Base-by-base conservation (phyloP, 805 yeast genomes). In the Myxozyma neglecta region DNA sequence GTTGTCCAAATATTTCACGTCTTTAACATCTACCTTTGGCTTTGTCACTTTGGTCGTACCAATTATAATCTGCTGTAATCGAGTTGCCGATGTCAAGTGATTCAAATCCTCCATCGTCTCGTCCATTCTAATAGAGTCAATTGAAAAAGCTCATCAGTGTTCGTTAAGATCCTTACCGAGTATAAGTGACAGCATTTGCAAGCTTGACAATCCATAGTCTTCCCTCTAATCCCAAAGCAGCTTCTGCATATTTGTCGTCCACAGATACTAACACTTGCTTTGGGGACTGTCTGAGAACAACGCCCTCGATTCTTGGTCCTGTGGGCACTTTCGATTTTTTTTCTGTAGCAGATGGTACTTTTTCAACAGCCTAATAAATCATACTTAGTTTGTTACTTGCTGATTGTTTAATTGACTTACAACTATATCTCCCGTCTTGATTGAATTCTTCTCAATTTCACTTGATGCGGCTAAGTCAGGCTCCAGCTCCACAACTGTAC, bases 181-280 rank as follows among this genome's bases (percentile, higher is more conserved):
- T 70, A 59, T 74, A 77, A 0, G 79, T 76, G 5, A 70, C 70
- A 2, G 73, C 60, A 57, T 77, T 75, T 37, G 84, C 79, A 36
- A 87, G 73, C 69, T 87, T 84, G 13, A 85, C 86, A 1, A 92
- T 70, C 89, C 93, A 89, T 55, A 87, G 72, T 55, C 87, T 78
- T 2, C 58, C 76, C 20, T 75, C 78, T 8, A 87, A 73, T 11
- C 73, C 72, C 32, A 84, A 73, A 1, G 85, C 76, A 16, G 78
- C 77, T 29, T 83, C 86, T 51, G 84, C 85, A 35, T 76, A 76
- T 47, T 78, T 79, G 49, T 85, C 89, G 48, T 84, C 88, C 3
- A 90, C 71, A 0, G 96, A 83, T 3, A 91, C 74, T 0, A 81
- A 76, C 3, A 92, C 74, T 14, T 78, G 72, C 20, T 74, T 79